phyloP scores from a whole-genome alignment of 805 yeast species.

The Teunomyces panamensis region DNA sequence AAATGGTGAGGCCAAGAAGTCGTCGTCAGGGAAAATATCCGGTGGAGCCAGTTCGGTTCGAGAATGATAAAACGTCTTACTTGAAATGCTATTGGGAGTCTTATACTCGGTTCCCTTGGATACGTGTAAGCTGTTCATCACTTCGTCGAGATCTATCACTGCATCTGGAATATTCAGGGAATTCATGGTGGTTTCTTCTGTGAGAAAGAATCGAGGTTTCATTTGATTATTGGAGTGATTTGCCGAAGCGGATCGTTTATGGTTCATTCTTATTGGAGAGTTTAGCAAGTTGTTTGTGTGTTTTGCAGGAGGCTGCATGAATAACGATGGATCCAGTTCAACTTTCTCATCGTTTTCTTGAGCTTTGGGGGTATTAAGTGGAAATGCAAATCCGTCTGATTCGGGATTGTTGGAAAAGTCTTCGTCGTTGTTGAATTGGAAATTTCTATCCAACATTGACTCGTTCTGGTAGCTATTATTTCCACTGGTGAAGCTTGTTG shows the following conservation, averaged over 20 bases:
- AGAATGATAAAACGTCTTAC: constrained; percentile 6
- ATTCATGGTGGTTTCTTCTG: constrained; percentile 26
- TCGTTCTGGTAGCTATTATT: constrained; percentile 11
- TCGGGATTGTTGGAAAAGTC: constrained; percentile 27
- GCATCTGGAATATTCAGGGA: constrained; percentile 36
- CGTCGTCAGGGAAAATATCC: constrained; percentile 21
- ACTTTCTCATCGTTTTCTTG: constrained; percentile 3
- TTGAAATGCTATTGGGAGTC: constrained; percentile 15
- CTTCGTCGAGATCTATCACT: constrained; percentile 39
- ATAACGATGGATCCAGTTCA: too few species aligned
- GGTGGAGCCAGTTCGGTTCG: constrained; percentile 21
- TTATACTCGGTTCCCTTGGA: not conserved
- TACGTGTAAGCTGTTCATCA: constrained; percentile 26
- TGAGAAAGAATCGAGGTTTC: constrained; percentile 24
- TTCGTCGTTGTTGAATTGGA: constrained; percentile 32
- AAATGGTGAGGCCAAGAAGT: constrained; percentile 31
- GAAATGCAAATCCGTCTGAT: constrained; percentile 27
- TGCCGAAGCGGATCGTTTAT: constrained; percentile 19
- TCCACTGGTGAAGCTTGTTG: not conserved
- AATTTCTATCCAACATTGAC: constrained; percentile 20
- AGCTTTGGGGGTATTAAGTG: constrained; percentile 19
- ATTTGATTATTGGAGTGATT: constrained; percentile 10
- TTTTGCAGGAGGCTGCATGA: not conserved
- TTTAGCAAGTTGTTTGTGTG: constrained; percentile 16
- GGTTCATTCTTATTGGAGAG: constrained; percentile 32